Evolutionary conservation across 2,329 filamentous ascomycete genomes (phyloP), one percentile per base, ranked within the genome.

Genomic region (Amphichorda felina): DNA sequence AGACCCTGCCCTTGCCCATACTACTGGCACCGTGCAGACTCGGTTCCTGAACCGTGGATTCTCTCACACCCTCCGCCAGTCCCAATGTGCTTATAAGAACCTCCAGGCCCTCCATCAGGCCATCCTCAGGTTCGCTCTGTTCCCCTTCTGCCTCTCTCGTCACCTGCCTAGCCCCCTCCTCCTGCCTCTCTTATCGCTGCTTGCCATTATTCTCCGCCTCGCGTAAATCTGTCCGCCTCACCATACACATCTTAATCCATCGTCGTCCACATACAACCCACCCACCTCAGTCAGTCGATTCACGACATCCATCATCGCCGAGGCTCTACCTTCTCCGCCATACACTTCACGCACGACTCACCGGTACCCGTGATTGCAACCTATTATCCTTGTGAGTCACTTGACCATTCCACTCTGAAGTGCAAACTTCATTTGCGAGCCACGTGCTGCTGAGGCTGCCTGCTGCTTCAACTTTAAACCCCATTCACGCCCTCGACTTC

Each of bases 11-110:
- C 24, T 13, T 14, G 9, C 18, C 5, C 10, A n/a, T 14, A 5
- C 33, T 17, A 14, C 8, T 26, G n/a, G 35, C 28, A 37, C 34
- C 18, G 34, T 35, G 34, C 26, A 29, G 27, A 13, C 22, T 21
- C 18, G 26, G 34, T 35, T 30, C 33, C 33, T 35, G 33, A 22
- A 33, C 31, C 18, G 18, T 33, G 31, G 31, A 33, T 21, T 18
- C 31, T n/a, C 24, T 8, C 32, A n/a, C 32, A 13, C 24, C 9
- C 32, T 13, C 15, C 14, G 13, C 18, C 16, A 6, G 26, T 13
- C 30, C 18, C 15, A 7, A 25, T 15, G 5, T n/a, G 19, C 21
- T 14, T 34, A 34, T 34, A 36, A 36, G 34, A 30, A 9, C 26
- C 10, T 15, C 11, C 10, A 30, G n/a, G 10, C 18, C 34, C 33